Base-by-base conservation (phyloP, 192 early-diverging fungal genomes). In the Rhizoclosmatium globosum region DNA sequence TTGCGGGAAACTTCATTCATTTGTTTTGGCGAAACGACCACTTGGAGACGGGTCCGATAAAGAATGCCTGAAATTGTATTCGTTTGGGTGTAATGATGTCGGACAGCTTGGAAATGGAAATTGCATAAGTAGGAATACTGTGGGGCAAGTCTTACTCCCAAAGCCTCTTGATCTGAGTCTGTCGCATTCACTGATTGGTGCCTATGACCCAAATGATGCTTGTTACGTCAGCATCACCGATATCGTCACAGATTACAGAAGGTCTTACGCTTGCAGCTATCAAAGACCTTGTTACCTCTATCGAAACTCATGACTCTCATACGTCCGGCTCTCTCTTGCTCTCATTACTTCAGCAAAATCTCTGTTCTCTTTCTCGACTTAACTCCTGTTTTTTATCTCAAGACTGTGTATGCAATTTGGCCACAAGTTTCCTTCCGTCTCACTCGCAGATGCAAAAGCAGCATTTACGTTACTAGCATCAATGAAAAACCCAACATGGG, bases 41-140 rank as follows among this genome's bases (percentile, higher is more conserved):
- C 11, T 39, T 17, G 45, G 46, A 7, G 61, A 74, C 7, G 57
- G 21, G 19, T 47, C 72, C 39, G 69, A 71, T 13, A 57, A 71
- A 11, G 15, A 38, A 21, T 74, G 72, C 43, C 19, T 62, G 1
- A 77, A 77, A 31, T 17, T 77, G 19, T 77, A 71, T 53, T 59
- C 66, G 4, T 77, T 68, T 50, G 76, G 76, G 71, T 45, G 39
- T 11, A 71, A 71, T 60, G 66, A 70, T 6, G 11, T 59, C 6
- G 76, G 74, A 9, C 61, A 77, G 44, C 68, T 77, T 2, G 76
- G 76, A 42, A 42, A 47, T 47, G 66, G 67, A 42, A 64, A 74
- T 57, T 11, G 23, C 44, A 11, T 44, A 1, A 46, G n/a, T 46
- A 4, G 72, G 44, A 60, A 64, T 64, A 62, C 72, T 43, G 13